A percentile compares a stretch with the other conserved stretches of the same genome.
These are phyloP conservation scores for Gracilaria gracilis DNA, from an alignment of 23 red algal genomes.

Conservation along the genomic window DNA sequence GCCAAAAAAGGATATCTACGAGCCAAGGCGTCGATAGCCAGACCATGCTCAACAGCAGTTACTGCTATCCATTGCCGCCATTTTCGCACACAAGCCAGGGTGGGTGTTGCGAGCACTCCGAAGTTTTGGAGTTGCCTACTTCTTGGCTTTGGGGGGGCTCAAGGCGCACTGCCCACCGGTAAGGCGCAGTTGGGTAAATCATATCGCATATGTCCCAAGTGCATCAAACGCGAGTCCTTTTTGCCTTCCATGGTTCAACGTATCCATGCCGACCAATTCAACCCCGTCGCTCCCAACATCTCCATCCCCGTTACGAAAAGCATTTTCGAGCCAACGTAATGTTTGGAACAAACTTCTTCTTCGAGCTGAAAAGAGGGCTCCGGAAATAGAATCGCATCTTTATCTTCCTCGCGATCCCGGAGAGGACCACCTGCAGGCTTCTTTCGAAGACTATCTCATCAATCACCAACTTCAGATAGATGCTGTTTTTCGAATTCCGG, in stretches of 20 bases:
- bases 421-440: conserved; percentile 15
- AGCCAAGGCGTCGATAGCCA: too few relatives aligned
- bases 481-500: conserved; percentile 27
- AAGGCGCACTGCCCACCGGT: neutral
- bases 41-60: too few relatives aligned
- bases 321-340: conserved; percentile 26
- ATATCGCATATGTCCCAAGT: neutral
- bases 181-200: neutral
- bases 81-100: neutral
- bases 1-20: neutral
- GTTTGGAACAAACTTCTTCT: conserved; percentile 44
- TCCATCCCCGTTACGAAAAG: neutral
- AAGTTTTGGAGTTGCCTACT: neutral
- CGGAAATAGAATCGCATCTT: conserved; percentile 17
- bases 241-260: conserved; percentile 11
- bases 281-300: neutral
- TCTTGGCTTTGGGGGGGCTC: neutral
- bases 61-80: neutral
- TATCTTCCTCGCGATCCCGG: conserved; percentile 21
- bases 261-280: conserved; percentile 21
- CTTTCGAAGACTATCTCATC: conserved; percentile 31
- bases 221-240: neutral
- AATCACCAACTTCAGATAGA: conserved; percentile 28
- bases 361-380: conserved; percentile 9
- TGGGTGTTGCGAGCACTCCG: neutral